A percentile compares a stretch with the other conserved stretches of the same genome.
Evolutionary conservation across 164 flowering plant species (phyloP).

Genomic region (Magnolia sinica): DNA sequence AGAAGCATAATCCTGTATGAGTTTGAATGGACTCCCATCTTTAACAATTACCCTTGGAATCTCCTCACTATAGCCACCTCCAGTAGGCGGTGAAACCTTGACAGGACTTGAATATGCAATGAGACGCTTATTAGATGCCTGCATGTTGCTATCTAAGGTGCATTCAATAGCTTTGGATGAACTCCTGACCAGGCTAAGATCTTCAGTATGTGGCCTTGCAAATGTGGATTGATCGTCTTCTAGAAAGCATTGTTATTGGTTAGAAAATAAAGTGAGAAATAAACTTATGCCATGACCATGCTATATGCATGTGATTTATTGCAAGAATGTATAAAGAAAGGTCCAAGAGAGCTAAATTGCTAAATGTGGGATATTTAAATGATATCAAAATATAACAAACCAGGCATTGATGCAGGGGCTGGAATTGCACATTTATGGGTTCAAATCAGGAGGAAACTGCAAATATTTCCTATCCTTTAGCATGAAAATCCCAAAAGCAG

Average conservation of each 20-base stretch:
- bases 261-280: constrained; percentile 1
- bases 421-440: no score
- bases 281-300: neutral
- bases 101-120: constrained; percentile 6
- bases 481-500: no score
- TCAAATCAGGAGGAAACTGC: no score
- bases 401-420: no score
- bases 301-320: neutral
- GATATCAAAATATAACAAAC: no score
- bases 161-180: constrained; percentile 18
- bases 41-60: constrained; percentile 16
- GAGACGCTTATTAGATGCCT: constrained; percentile 10
- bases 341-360: neutral
- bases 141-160: constrained; percentile 6
- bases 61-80: constrained; percentile 18
- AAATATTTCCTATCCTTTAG: no score
- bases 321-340: neutral
- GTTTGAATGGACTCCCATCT: constrained; percentile 52
- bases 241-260: constrained; percentile 14
- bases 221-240: constrained; percentile 9
- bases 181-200: constrained; percentile 6
- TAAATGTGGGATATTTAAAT: no score
- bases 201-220: constrained; percentile 8
- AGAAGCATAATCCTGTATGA: constrained; percentile 61
- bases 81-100: constrained; percentile 11